Base-by-base conservation (phyloP, 2,329 filamentous ascomycete species). In the Ampelomyces quisqualis region DNA sequence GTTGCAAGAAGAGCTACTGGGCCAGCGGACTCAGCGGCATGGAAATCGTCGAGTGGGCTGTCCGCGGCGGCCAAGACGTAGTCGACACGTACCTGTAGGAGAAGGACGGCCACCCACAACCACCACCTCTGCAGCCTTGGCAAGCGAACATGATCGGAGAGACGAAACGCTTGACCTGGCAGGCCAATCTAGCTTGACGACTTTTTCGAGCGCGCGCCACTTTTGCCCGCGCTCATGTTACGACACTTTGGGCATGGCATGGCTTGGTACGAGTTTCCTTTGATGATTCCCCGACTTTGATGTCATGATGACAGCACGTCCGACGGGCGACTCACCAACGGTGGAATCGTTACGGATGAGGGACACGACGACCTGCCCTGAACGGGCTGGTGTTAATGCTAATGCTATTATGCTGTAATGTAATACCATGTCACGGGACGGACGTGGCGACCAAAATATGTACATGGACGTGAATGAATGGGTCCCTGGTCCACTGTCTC, bases 31-130 rank as follows among this genome's bases (percentile, higher is more conserved):
- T 69, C 27, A 56, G 53, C 29, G 65, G 65, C 34, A 67, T 69
- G 64, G 65, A 69, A 43, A 65, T 64, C 22, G 64, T 69, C 11
- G 65, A 69, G 49, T 68, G 59, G 60, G 64, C 65, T 7, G 51
- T 69, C 21, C 55, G 61, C 2, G 57, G 58, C 15, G 65, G 62
- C n/a, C 51, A 58, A 23, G 65, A 68, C 35, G 53, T 69, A 34
- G 61, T 66, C 14, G 57, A 65, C 29, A 54, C 53, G 10, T 61
- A 67, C 43, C 67, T 65, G 34, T 65, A 48, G 47, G 26, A 35
- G 17, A 36, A 26, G 23, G 4, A 35, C 15, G 5, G n/a, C 6
- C 15, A 9, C 18, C 29, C 17, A 31, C 7, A 15, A 6, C 4
- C 15, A 6, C 28, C n/a, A 2, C 28, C 14, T 26, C 26, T 14